Evolutionary conservation across 495 filamentous ascomycete species (phyloP).

Genomic region (Filosporella fistucella): DNA sequence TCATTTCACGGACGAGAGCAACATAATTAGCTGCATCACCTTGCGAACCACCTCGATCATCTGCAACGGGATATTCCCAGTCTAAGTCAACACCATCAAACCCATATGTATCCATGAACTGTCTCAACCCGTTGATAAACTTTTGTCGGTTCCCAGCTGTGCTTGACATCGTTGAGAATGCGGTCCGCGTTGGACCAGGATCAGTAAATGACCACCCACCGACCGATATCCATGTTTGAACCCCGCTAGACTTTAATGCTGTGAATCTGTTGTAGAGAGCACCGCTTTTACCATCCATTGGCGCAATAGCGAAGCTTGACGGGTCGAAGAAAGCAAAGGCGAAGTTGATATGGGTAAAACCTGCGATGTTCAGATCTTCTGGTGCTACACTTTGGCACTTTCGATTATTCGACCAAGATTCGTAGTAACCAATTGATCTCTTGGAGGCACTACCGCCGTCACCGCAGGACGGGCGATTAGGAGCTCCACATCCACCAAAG

Average conservation of each 20-base stretch:
- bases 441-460: not conserved
- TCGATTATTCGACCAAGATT: conserved; percentile 9
- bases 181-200: conserved; percentile 1
- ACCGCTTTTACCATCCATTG: not conserved
- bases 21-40: conserved; percentile 39
- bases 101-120: conserved; percentile 40
- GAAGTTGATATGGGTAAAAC: conserved; percentile 13
- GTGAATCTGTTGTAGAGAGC: conserved; percentile 5
- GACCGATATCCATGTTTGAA: conserved; percentile 30
- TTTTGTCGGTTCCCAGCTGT: conserved; percentile 28
- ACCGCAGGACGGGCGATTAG: conserved; percentile 1
- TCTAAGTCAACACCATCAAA: conserved; percentile 54
- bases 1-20: conserved; percentile 35
- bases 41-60: conserved; percentile 36
- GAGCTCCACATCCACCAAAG: not conserved
- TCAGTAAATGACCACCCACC: conserved; percentile 37
- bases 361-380: conserved; percentile 2
- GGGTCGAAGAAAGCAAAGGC: conserved; percentile 16
- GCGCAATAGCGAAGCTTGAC: conserved; percentile 1
- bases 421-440: conserved; percentile 16
- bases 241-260: conserved; percentile 1
- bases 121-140: conserved; percentile 37
- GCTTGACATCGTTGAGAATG: conserved; percentile 26
- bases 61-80: conserved; percentile 47
- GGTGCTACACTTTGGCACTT: conserved; percentile 4